Evolutionary conservation across 108 stramenopile species (phyloP).

Genomic region (Pseudonitzschia multistriata): DNA sequence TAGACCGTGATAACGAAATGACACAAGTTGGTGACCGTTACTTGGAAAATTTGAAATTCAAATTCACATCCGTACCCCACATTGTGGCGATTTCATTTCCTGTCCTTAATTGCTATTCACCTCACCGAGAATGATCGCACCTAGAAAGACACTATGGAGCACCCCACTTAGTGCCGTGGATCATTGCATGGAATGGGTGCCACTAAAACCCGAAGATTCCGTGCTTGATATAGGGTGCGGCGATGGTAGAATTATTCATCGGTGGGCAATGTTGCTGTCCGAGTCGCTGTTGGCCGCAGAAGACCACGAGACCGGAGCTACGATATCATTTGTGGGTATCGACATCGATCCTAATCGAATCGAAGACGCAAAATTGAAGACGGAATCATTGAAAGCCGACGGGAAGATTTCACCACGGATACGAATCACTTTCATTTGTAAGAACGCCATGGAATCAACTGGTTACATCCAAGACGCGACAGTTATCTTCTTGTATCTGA

Average conservation of each 20-base stretch:
- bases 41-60: too few species aligned
- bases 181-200: slow-evolving; percentile 37
- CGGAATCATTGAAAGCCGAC: neutral
- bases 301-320: neutral
- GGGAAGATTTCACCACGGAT: slow-evolving; percentile 11
- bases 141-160: slow-evolving; percentile 70
- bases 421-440: slow-evolving; percentile 47
- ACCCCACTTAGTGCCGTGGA: slow-evolving; percentile 64
- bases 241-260: slow-evolving; percentile 73
- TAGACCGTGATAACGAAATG: too few species aligned
- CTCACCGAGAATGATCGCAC: slow-evolving; percentile 41
- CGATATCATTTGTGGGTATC: slow-evolving; percentile 61
- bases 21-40: too few species aligned
- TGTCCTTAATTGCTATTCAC: neutral
- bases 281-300: neutral
- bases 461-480: slow-evolving; percentile 52
- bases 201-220: slow-evolving; percentile 25
- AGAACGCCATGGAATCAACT: slow-evolving; percentile 62
- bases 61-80: too few species aligned
- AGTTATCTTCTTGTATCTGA: slow-evolving; percentile 77
- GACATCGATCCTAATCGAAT: slow-evolving; percentile 68
- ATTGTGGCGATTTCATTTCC: neutral
- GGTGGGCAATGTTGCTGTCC: slow-evolving; percentile 47
- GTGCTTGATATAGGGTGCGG: slow-evolving; percentile 87
- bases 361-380: slow-evolving; percentile 15